Base-by-base conservation (phyloP, 2,329 filamentous ascomycete species). In the Penicillium sumatraense region DNA sequence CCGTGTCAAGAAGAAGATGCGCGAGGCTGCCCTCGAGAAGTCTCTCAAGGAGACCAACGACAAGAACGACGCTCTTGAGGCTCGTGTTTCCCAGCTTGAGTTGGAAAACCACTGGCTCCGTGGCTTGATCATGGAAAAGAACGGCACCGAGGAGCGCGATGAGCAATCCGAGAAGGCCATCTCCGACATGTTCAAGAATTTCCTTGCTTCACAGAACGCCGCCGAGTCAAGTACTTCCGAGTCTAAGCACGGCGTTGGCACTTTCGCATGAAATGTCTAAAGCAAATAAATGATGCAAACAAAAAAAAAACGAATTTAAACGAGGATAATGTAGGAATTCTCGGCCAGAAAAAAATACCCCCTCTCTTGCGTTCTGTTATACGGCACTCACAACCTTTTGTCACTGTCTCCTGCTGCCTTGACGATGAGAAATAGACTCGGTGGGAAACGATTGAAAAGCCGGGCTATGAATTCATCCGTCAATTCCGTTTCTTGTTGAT, bases 1-100 rank as follows among this genome's bases (percentile, higher is more conserved):
- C 83, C 89, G 91, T 54, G 87, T 96, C 68, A 96, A 96, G 86
- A 96, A 96, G 88, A 96, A 96, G 86, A 90, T 93, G 79, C 88
- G 91, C 40, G 91, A 96, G 80, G 89, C 91, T 74, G 89, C 90
- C 6, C 83, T 96, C 46, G 90, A 93, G 74, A 86, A 86, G 71
- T 88, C 86, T 4, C 87, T 91, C 67, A 92, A 93, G 76, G 91
- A 96, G 62, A 90, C 93, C 78, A 85, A 83, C 29, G 89, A 93
- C 21, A 91, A 92, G 77, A 89, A 93, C 49, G 79, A 84, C 3
- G 79, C 81, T n/a, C 82, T 96, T 4, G 90, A 96, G 76, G 82
- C 82, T 67, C 86, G 86, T 56, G 88, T 95, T 49, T 83, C 84
- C 52, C 87, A 91, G 65, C 82, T 95, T 23, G 88, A 91, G 77